Percentiles rank a stretch among this genome's conserved stretches.
Evolutionary conservation across 1,284 basidiomycete genomes (phyloP).

Genomic region (Earliella scabrosa): DNA sequence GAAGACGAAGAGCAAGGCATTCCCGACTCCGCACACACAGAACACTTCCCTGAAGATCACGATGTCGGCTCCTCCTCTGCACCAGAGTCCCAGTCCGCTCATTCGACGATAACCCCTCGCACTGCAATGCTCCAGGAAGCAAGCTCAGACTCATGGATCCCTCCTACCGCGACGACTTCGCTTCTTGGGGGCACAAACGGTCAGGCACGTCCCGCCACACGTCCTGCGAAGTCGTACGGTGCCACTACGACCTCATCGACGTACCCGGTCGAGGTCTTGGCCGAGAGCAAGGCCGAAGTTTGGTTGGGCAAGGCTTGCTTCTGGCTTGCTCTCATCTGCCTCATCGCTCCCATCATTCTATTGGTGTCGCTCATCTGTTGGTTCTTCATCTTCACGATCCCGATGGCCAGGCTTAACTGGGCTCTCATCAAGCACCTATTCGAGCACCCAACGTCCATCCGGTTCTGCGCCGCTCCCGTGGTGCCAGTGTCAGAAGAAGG

Average conservation of each 20-base stretch:
- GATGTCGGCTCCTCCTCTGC: slow-evolving; percentile 3
- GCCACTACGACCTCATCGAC: slow-evolving; percentile 46
- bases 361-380: slow-evolving; percentile 90
- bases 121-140: slow-evolving; percentile 28
- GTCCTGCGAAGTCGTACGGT: slow-evolving; percentile 69
- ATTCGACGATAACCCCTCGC: slow-evolving; percentile 38
- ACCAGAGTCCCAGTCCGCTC: slow-evolving; percentile 13
- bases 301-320: slow-evolving; percentile 77
- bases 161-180: slow-evolving; percentile 38
- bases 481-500: slow-evolving; percentile 43
- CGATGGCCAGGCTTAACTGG: slow-evolving; percentile 98
- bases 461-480: slow-evolving; percentile 87
- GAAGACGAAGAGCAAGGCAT: slow-evolving; percentile 48
- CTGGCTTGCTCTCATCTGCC: slow-evolving; percentile 73
- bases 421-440: slow-evolving; percentile 87
- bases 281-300: slow-evolving; percentile 45
- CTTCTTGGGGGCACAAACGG: slow-evolving; percentile 34
- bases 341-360: slow-evolving; percentile 91
- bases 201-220: slow-evolving; percentile 30
- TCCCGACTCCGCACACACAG: slow-evolving; percentile 13
- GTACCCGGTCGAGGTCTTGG: slow-evolving; percentile 40
- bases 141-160: slow-evolving; percentile 38
- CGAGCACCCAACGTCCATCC: slow-evolving; percentile 82
- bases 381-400: slow-evolving; percentile 92
- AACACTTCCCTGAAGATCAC: slow-evolving; percentile 12